Base-by-base conservation (phyloP, 352 stramenopile genomes). In the Peronospora tabacina region DNA sequence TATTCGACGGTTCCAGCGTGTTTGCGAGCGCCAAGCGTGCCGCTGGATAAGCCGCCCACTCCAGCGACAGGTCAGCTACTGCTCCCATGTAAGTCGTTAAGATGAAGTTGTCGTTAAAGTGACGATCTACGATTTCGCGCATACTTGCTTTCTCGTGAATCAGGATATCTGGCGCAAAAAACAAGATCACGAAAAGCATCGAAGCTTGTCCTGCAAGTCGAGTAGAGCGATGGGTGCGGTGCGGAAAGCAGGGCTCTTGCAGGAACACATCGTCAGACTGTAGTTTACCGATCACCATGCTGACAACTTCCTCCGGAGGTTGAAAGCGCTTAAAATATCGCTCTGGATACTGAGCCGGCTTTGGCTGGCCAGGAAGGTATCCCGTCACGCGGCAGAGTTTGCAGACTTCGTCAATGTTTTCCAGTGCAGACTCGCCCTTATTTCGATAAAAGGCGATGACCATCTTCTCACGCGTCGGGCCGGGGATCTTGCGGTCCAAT, bases 51-150 rank as follows among this genome's bases (percentile, higher is more conserved):
- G 76, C 66, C 2, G 70, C 79, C 94, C 94, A 98, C 52, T 98
- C 93, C 28, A 96, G 45, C 44, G 75, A 92, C 9, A 98, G 61
- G 62, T 98, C 92, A 0, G 93, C 88, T 15, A 96, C 83, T 11
- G 91, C 74, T 19, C 94, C 94, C 89, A 97, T 97, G 64, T 97
- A 97, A n/a, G 82, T 95, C 30, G 87, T 82, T 40, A 98, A 65
- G 44, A 98, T 95, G 54, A 95, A 98, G 72, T 98, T 98, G 68
- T 98, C 94, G 55, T 95, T 94, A 58, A 98, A 98, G 58, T 96
- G 90, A 17, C 88, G 87, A 67, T 98, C 93, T 4, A 97, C 91
- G 48, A 98, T 95, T 65, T 97, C 90, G 35, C 93, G 84, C 84
- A 98, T 95, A 44, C 70, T 96, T 35, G 82, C 72, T 39, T 90